phyloP scores from a whole-genome alignment of 176 grass and related monocot species.

The Zizania latifolia region DNA sequence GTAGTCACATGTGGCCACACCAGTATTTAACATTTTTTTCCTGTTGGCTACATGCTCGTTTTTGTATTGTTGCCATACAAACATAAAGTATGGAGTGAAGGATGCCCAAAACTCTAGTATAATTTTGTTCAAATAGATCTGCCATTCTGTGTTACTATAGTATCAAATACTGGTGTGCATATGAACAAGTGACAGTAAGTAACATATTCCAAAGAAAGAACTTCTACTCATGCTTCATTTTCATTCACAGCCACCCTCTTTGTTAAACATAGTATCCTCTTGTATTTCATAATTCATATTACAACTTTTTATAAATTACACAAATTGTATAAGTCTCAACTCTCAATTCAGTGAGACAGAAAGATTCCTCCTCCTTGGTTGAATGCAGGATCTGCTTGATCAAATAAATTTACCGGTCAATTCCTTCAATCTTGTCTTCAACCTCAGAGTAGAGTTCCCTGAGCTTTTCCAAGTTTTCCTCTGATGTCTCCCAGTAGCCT shows the following conservation, averaged over 20 bases:
- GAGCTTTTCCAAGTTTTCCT: constrained; percentile 87
- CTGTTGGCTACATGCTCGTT: neutral
- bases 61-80: neutral
- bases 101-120: neutral
- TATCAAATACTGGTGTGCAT: neutral
- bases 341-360: constrained; percentile 25
- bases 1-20: neutral
- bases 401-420: constrained; percentile 56
- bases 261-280: constrained; percentile 33
- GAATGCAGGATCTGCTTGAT: constrained; percentile 5
- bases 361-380: neutral
- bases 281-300: constrained; percentile 31
- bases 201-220: constrained; percentile 3
- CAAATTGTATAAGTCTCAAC: constrained; percentile 39
- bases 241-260: constrained; percentile 25
- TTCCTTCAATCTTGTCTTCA: constrained; percentile 97
- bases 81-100: constrained; percentile 1
- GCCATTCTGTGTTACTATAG: constrained; percentile 5
- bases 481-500: constrained; percentile 97
- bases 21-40: neutral
- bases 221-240: constrained; percentile 14
- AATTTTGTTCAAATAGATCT: neutral
- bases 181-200: constrained; percentile 11
- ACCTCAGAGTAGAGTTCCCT: constrained; percentile 88
- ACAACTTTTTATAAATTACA: constrained; percentile 37